Conservation (phyloP, 192 early-diverging fungal genomes). For the Coemansia sp. region DNA sequence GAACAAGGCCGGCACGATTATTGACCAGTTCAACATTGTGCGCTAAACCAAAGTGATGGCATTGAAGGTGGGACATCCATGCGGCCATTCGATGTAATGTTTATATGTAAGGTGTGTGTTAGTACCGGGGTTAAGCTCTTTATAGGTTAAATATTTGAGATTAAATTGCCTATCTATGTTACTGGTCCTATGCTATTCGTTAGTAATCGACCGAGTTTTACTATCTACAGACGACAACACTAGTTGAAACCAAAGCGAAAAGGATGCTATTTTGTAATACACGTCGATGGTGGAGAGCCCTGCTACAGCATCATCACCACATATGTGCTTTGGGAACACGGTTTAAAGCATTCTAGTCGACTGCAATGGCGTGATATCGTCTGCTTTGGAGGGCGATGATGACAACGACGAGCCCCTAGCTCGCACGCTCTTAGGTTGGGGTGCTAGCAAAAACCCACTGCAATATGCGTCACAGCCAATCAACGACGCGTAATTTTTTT, state of each 20-base stretch:
- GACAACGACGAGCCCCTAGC: conserved; percentile 37
- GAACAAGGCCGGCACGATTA: conserved; percentile 14
- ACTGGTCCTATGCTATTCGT: too few species aligned
- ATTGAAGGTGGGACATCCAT: neutral
- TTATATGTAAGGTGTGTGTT: neutral
- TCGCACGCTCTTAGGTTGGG: neutral
- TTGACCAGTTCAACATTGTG: conserved; percentile 33
- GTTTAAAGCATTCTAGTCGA: conserved; percentile 33
- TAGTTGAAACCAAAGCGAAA: neutral
- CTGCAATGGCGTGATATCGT: neutral
- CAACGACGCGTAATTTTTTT: neutral
- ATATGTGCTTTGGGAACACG: conserved; percentile 14
- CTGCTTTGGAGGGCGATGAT: neutral
- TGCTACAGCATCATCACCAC: neutral
- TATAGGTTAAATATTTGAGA: neutral
- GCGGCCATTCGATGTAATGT: neutral
- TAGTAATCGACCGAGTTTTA: too few species aligned
- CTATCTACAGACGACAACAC: neutral
- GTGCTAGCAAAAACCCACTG: neutral
- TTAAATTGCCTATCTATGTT: neutral
- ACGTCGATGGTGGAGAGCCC: too few species aligned
- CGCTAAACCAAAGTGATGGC: neutral
- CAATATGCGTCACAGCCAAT: neutral
- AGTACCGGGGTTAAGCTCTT: neutral
- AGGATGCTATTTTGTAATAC: neutral